These are phyloP conservation scores for Sonneratia caseolaris DNA, from an alignment of 345 rosid genomes.

Conservation along the genomic window DNA sequence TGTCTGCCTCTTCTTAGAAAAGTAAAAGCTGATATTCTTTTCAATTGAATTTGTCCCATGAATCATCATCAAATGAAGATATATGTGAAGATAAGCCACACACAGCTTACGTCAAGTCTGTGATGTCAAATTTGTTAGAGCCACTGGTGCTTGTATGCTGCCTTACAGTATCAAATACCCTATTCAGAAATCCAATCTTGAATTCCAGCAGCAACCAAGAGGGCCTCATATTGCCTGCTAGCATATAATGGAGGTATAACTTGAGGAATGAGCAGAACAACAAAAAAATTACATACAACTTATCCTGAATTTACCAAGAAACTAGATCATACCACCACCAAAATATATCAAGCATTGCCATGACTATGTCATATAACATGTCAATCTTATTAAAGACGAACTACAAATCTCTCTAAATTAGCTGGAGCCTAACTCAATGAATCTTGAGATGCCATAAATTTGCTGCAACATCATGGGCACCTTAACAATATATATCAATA, in stretches of 20 bases:
- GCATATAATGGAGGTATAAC: constrained; percentile 6
- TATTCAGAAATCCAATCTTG: constrained; percentile 15
- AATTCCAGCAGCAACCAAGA: constrained; percentile 28
- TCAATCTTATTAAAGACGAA: background rate
- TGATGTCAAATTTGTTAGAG: constrained; percentile 10
- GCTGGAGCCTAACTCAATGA: background rate
- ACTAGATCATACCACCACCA: background rate
- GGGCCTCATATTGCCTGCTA: constrained; percentile 31
- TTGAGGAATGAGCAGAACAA: constrained; percentile 1
- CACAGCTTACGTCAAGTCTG: constrained; percentile 8
- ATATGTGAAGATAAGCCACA: background rate
- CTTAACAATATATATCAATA: background rate
- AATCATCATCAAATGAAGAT: background rate
- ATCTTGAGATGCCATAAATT: background rate
- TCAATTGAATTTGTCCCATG: background rate
- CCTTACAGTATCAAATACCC: constrained; percentile 10
- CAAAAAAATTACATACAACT: background rate
- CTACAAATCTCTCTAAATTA: background rate
- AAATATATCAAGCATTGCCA: background rate
- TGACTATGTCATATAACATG: background rate
- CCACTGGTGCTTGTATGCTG: constrained; percentile 7
- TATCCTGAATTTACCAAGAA: background rate
- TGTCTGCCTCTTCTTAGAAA: background rate
- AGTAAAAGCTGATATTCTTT: background rate
- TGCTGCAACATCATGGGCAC: background rate